A percentile compares a stretch with the other conserved stretches of the same genome.
Conservation (phyloP, 139 green algal genomes). For the Picochlorum costavermella region DNA sequence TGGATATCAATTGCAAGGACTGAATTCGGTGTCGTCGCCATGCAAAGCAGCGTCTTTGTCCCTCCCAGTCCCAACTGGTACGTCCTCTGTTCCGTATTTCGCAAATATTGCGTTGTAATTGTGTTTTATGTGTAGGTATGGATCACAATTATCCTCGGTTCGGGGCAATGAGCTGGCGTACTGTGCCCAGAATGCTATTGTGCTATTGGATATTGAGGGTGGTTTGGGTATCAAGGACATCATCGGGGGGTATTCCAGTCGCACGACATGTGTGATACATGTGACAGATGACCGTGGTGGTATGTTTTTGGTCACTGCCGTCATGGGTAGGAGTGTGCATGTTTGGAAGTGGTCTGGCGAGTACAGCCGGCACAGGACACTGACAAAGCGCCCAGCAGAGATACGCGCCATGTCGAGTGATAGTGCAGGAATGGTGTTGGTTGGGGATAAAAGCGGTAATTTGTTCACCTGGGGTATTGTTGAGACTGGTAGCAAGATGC, state of each 20-base stretch:
- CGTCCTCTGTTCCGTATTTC: too few relatives aligned
- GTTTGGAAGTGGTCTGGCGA: background rate
- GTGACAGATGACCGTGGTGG: background rate
- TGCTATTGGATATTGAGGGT: constrained; percentile 8
- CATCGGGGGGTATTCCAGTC: constrained; percentile 14
- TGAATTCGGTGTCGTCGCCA: too few relatives aligned
- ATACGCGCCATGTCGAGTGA: constrained; percentile 7
- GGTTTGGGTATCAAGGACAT: constrained; percentile 9
- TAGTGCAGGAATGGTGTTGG: constrained; percentile 3
- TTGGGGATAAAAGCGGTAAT: constrained; percentile 7
- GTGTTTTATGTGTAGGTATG: constrained; percentile 16
- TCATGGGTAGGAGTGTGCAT: background rate
- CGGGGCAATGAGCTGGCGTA: constrained; percentile 7
- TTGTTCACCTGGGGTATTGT: constrained; percentile 5
- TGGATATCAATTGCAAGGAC: too few relatives aligned
- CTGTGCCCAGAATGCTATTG: constrained; percentile 19
- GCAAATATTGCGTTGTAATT: background rate
- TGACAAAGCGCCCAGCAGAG: constrained; percentile 27
- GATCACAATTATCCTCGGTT: constrained; percentile 13
- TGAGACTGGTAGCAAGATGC: background rate
- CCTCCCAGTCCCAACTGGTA: too few relatives aligned
- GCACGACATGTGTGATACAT: background rate
- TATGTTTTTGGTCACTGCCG: background rate
- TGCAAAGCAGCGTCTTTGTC: too few relatives aligned
- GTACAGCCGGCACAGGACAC: constrained; percentile 2